A percentile compares a stretch with the other conserved stretches of the same genome.
These are phyloP conservation scores for Arabidopsis thaliana DNA, from an alignment of 345 rosid species.

Conservation along the genomic window TAIR10.1 NC_003071.7:14078001-14078500, in stretches of 20 bases:
- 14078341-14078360: neutral
- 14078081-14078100: slow-evolving; percentile 97
- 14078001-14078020: neutral
- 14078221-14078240: neutral
- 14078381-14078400: too few relatives aligned
- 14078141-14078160: slow-evolving; percentile 81
- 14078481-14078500: neutral
- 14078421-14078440: neutral
- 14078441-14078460: slow-evolving; percentile 11
- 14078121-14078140: slow-evolving; percentile 84
- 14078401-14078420: too few relatives aligned
- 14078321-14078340: neutral
- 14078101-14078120: slow-evolving; percentile 89
- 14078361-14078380: too few relatives aligned
- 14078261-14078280: slow-evolving; percentile 60
- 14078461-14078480: neutral
- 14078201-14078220: neutral
- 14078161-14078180: slow-evolving; percentile 74
- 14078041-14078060: slow-evolving; percentile 99
- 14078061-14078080: slow-evolving; percentile 90
- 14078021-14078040: slow-evolving; percentile 3
- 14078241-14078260: slow-evolving; percentile 57
- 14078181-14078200: slow-evolving; percentile 4
- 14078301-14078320: neutral
- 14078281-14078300: slow-evolving; percentile 37